Evolutionary conservation across 345 rosid genomes (phyloP).

Genomic region (Turnera subulata): DNA sequence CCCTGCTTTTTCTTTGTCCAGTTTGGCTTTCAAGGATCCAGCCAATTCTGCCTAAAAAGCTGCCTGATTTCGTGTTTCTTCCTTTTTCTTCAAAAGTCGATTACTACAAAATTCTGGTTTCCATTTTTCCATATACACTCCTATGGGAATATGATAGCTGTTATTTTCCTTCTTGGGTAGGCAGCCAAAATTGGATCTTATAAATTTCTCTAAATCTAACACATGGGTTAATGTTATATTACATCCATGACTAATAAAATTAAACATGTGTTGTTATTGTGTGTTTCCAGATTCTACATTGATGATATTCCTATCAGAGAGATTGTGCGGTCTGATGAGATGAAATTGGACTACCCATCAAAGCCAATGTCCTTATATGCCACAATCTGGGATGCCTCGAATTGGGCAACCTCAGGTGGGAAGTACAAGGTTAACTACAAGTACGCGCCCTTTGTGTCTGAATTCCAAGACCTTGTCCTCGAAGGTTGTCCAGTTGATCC

Average conservation of each 20-base stretch:
- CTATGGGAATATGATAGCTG: too few relatives aligned
- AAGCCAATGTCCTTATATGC: slow-evolving; percentile 90
- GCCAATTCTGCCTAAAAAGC: too few relatives aligned
- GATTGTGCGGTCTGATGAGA: slow-evolving; percentile 50
- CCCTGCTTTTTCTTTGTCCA: too few relatives aligned
- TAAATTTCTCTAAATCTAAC: too few relatives aligned
- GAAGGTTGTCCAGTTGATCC: slow-evolving; percentile 75
- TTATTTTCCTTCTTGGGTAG: too few relatives aligned
- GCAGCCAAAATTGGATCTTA: too few relatives aligned
- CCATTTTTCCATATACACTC: too few relatives aligned
- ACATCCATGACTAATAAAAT: background rate
- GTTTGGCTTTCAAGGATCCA: too few relatives aligned
- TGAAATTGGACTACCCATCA: slow-evolving; percentile 77
- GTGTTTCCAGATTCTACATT: slow-evolving; percentile 60
- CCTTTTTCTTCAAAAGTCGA: too few relatives aligned
- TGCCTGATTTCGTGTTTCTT: too few relatives aligned
- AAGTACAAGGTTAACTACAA: slow-evolving; percentile 63
- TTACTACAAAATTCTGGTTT: too few relatives aligned
- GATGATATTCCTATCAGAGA: slow-evolving; percentile 88
- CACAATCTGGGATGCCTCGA: slow-evolving; percentile 96
- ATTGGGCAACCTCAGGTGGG: slow-evolving; percentile 92
- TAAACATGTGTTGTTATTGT: background rate
- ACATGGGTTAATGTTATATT: too few relatives aligned
- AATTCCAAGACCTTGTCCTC: slow-evolving; percentile 55
- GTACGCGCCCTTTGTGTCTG: slow-evolving; percentile 70